Percentiles rank a stretch among this genome's conserved stretches.
phyloP scores from a whole-genome alignment of 495 filamentous ascomycete species.

The Copromyces sp. region DNA sequence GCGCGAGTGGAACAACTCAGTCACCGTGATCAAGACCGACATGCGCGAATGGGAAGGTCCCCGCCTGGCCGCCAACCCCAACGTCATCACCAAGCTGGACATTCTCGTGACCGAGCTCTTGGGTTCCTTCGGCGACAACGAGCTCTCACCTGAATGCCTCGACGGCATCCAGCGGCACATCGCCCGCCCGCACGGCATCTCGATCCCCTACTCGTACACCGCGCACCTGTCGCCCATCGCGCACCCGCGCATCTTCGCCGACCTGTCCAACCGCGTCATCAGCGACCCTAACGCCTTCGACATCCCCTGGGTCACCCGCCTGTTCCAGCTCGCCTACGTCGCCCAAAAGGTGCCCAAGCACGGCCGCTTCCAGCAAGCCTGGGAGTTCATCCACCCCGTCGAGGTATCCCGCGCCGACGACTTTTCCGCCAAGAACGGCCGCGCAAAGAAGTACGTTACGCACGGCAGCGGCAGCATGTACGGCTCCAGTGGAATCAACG shows the following conservation, averaged over 20 bases:
- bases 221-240: conserved; percentile 85
- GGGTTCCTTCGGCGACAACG: conserved; percentile 86
- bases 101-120: conserved; percentile 91
- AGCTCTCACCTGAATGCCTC: conserved; percentile 66
- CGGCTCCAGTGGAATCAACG: conserved; percentile 56
- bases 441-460: conserved; percentile 31
- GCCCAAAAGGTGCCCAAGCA: conserved; percentile 44
- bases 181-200: conserved; percentile 65
- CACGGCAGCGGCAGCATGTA: conserved; percentile 51
- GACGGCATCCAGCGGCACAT: conserved; percentile 70
- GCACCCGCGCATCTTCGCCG: conserved; percentile 75
- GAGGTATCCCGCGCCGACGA: conserved; percentile 44
- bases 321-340: conserved; percentile 79
- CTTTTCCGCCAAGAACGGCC: conserved; percentile 40
- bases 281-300: conserved; percentile 69
- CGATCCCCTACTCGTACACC: conserved; percentile 85
- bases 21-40: conserved; percentile 85
- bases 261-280: conserved; percentile 50
- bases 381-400: conserved; percentile 51
- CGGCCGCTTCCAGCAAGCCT: conserved; percentile 53
- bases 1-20: conserved; percentile 59
- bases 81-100: conserved; percentile 56
- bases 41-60: conserved; percentile 94
- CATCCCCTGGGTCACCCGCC: conserved; percentile 84
- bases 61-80: conserved; percentile 17